Conservation (phyloP, 2,329 filamentous ascomycete species). For the Alternaria dauci region DNA sequence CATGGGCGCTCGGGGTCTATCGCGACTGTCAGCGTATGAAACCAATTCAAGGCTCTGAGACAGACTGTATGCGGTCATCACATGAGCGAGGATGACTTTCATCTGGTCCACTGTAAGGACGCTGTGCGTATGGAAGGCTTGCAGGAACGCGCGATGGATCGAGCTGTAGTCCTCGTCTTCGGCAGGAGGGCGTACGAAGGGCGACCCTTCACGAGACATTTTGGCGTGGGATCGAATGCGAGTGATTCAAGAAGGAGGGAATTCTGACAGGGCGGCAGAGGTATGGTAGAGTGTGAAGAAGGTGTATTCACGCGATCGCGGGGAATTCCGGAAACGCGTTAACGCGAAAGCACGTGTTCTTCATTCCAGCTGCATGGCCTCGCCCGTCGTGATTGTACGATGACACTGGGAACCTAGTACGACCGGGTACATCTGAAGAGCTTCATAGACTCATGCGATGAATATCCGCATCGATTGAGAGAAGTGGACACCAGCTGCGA, state of each 20-base stretch:
- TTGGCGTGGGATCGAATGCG: background rate
- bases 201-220: conserved; percentile 28
- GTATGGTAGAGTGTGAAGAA: background rate
- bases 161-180: conserved; percentile 51
- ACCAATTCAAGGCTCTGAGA: background rate
- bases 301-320: conserved; percentile 3
- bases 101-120: conserved; percentile 79
- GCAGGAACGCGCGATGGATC: conserved; percentile 85
- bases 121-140: conserved; percentile 82
- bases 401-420: background rate
- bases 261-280: background rate
- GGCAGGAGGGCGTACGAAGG: conserved; percentile 21
- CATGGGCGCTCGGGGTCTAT: conserved; percentile 55
- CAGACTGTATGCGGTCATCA: conserved; percentile 69
- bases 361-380: background rate
- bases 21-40: conserved; percentile 8
- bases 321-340: conserved; percentile 23
- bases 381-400: background rate
- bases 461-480: background rate
- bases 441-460: background rate
- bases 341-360: conserved; percentile 29
- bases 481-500: background rate
- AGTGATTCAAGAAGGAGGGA: background rate
- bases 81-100: conserved; percentile 75
- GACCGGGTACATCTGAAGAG: background rate